Base-by-base conservation (phyloP, 768 basidiomycete species). In the Sistotremastrum suecicum region DNA sequence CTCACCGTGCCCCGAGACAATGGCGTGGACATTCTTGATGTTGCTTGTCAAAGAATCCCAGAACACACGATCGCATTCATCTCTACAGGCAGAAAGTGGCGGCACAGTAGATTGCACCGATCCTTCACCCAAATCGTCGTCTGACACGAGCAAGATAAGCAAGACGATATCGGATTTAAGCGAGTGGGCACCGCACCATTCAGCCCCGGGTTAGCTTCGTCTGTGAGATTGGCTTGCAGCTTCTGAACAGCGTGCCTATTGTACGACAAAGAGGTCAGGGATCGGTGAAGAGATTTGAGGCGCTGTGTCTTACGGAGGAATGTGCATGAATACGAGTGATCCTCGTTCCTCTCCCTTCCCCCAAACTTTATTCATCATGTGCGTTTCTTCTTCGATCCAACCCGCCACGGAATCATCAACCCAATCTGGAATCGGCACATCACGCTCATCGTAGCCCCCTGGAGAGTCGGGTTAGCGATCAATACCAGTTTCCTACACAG, bases 291-390 rank as follows among this genome's bases (percentile, higher is more conserved):
- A 28, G 39, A 10, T 10, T n/a, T 34, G 31, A n/a, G 34, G 33
- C 44, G 43, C 35, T 12, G 42, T 42, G 28, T 61, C 76, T 33
- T 53, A 80, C 78, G 80, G 79, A 30, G 81, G 82, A 44, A 84
- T 83, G 54, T 85, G 82, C 34, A 83, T 79, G 53, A 83, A 85
- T 0, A 74, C 82, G 5, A 85, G 53, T 3, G 78, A 74, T 37
- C 71, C 75, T 39, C 80, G 61, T 1, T 54, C 59, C 11, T 69
- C 66, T 0, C 68, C 58, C 3, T 72, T 67, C 10, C 78, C 78
- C 80, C 82, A 82, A 1, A 63, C 66, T 3, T 48, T 50, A 42
- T 80, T 63, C 80, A 82, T 83, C 4, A 50, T 51, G 7, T 51
- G 46, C 0, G 72, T 74, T 53, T 82, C 78, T 4, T 53, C 56